Base-by-base conservation (phyloP, 1,139 yeast species). In the Casaregolazyma suthepensis region DNA sequence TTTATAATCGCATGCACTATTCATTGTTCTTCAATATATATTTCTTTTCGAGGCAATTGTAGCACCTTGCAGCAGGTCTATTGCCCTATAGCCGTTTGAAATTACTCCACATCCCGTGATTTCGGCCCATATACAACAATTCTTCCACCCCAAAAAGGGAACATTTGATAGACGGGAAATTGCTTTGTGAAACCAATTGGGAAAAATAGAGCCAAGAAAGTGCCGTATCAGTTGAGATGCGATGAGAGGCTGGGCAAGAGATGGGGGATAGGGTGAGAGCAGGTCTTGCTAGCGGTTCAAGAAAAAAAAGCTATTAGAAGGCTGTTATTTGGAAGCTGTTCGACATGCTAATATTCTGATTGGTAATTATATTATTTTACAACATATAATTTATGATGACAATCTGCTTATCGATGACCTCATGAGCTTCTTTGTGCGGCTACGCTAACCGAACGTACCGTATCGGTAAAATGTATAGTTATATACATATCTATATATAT, bases 41-140 rank as follows among this genome's bases (percentile, higher is more conserved):
- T 35, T 31, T 35, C 40, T 9, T 15, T 35, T 35, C 17, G 6
- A 35, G 40, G 13, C 40, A n/a, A 13, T 4, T 35, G 40, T 15
- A 35, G 40, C 17, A 35, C 17, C 17, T 13, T 35, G 40, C 40
- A 15, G 40, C 13, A 9, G 17, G 2, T 22, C 18, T 15, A 47
- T 47, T 47, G 50, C 45, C 38, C 19, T 26, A 22, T 43, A 37
- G 50, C 50, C 50, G 50, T 47, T 23, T 26, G 35, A 40, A 22
- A 47, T 47, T 47, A 38, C 50, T 37, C 50, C 50, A 47, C 38
- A 38, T 26, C 37, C 42, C 50, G 50, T 47, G 50, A 47, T 43
- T 29, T 46, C 26, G 20, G 18, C 15, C 22, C 40, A 45, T 18
- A 13, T 35, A 17, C 17, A 35, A 35, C 40, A 26, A 26, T 35